Base-by-base conservation (phyloP, 73 alveolate genomes). In the Paramecium caudatum region DNA sequence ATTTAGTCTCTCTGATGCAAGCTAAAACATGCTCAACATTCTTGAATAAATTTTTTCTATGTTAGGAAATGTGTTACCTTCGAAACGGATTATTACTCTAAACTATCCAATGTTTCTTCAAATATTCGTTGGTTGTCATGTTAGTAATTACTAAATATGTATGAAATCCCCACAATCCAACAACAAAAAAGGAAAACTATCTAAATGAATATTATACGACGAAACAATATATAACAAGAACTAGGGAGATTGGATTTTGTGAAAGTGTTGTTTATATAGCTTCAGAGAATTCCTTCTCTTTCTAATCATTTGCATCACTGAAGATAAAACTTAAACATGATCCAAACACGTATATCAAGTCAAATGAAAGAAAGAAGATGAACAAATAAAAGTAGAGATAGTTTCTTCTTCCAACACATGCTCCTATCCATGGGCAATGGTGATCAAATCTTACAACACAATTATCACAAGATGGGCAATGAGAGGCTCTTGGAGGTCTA, bases 381-480 rank as follows among this genome's bases (percentile, higher is more conserved):
- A 86, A 63, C 15, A 86, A 48, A 37, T 62, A 93, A 90, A 91
- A 93, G 91, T 94, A 96, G 88, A 92, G 91, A 92, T 97, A 96
- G 83, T 96, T 97, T 82, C 98, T 95, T 74, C 95, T 94, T 8
- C 99, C 99, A 27, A 97, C 91, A 82, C 99, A 97, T 37, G 95
- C 94, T 30, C 98, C 98, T 47, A 97, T 86, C 99, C 99, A 97
- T 3, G 97, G 94, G 63, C 99, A 97, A 92, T 97, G 99, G 90
- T 97, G 99, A 90, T 97, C 99, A 91, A 95, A 94, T 80, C 97
- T 91, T 65, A 92, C 93, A 27, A 97, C 98, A 82, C 99, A 97
- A 81, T 95, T 95, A 82, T 96, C 98, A 91, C 99, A 97, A 13
- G 93, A 62, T 1, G 98, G 97, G 45, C 99, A 97, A 90, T 97